Conservation (phyloP, 495 filamentous ascomycete genomes). For the Aspergillus biplanus region DNA sequence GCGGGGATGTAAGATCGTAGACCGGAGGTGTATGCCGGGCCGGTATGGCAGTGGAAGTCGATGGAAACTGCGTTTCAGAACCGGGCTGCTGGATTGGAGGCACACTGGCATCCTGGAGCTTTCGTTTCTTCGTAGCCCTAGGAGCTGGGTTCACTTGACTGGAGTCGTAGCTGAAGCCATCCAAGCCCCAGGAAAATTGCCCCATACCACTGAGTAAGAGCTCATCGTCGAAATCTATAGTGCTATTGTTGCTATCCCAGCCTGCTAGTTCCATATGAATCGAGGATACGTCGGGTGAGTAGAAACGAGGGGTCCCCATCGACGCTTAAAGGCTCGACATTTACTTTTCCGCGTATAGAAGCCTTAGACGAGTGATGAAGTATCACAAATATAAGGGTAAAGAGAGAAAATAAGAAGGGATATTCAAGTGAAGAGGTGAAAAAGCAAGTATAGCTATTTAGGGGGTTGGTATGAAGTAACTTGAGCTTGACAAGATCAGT, state of each 20-base stretch:
- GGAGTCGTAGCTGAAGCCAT: not conserved
- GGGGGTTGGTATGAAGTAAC: too few species aligned
- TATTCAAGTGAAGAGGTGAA: not conserved
- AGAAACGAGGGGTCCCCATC: not conserved
- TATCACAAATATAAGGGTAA: not conserved
- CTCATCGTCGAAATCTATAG: slow-evolving; percentile 5
- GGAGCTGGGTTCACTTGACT: not conserved
- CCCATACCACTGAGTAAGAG: not conserved
- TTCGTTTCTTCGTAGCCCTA: slow-evolving; percentile 12
- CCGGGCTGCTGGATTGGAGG: not conserved
- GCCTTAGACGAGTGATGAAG: not conserved
- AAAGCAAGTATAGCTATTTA: too few species aligned
- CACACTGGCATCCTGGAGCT: not conserved
- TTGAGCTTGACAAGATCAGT: too few species aligned
- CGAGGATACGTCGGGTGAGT: not conserved
- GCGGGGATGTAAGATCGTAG: not conserved
- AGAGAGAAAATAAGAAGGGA: not conserved
- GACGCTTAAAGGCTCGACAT: not conserved
- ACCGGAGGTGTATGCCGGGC: not conserved
- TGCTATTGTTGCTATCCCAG: not conserved
- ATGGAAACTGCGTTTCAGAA: not conserved
- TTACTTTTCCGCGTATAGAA: not conserved
- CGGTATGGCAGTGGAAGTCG: not conserved
- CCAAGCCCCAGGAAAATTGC: not conserved
- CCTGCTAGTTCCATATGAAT: slow-evolving; percentile 1